Base-by-base conservation (phyloP, 306 rosid species). In the Albizia julibrissin region DNA sequence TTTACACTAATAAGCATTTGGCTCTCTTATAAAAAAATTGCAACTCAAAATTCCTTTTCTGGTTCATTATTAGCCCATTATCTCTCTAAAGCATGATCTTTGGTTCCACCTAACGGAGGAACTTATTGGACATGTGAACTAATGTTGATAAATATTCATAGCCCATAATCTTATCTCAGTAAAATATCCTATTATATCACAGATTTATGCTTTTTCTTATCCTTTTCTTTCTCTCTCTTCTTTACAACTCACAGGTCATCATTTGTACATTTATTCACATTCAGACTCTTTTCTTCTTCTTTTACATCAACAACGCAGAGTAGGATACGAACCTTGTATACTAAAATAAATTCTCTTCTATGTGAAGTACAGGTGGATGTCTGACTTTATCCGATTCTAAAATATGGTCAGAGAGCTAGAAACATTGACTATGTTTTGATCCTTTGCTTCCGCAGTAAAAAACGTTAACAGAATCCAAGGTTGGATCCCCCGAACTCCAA, bases 371-470 rank as follows among this genome's bases (percentile, higher is more conserved):
- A 79, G 71, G 76, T 86, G 81, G 79, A 78, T 62, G 80, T 67
- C 58, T 13, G 75, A 77, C 74, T 68, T 77, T 46, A 64, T 69
- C 67, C 15, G 27, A 82, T 39, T 74, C 54, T 58, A 74, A 78
- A 67, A 59, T 81, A 56, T 46, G 34, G 69, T 27, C 76, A 50
- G 24, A 19, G 19, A 37, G 61, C 64, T 4, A 11, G 61, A 52
- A 50, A 75, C 44, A 42, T 75, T 69, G 67, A 69, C 27, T 69
- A 14, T 34, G 46, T 62, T 37, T 9, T 24, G 84, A 82, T 86
- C 68, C 89, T 71, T 86, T 82, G 37, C 89, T 86, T 86, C 31
- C 19, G 39, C 61, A 27, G 66, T 83, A 75, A 82, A 37, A 68
- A 39, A 67, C 46, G n/a, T 9, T 5, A 68, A 68, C 62, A 56